Evolutionary conservation across 2,329 filamentous ascomycete genomes (phyloP), one percentile per base, ranked within the genome.

Genomic region (Pezicula radicicola): DNA sequence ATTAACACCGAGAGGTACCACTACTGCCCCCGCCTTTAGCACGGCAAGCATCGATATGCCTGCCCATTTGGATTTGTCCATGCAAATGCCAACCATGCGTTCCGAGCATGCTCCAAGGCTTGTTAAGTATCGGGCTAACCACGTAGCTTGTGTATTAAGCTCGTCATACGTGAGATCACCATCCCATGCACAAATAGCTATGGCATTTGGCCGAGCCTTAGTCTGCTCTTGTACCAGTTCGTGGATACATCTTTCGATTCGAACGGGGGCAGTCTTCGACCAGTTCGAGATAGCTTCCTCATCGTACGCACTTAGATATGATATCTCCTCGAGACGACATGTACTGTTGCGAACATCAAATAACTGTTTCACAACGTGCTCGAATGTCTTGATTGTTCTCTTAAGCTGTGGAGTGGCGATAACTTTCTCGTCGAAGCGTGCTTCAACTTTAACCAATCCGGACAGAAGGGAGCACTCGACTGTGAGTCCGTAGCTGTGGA

Each of bases 141-240:
- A 45, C 10, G 42, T 45, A 28, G 42, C 42, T 30, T 45, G 19
- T 45, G 21, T 45, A 28, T 45, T 3, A 12, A 45, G 42, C 9
- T 45, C 42, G 1, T 28, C n/a, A 30, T 45, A 45, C 10, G 42
- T 45, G 42, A 45, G 25, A n/a, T 45, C 25, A 18, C 42, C 42
- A 45, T 45, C 42, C 42, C 42, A 45, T n/a, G 42, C 42, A 28
- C 42, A 45, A 45, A 45, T 45, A 45, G 42, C 42, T 45, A 12
- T 45, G 6, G 42, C 19, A 30, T 30, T 45, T 45, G 19, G 42
- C 3, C 42, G 42, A 45, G 10, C 13, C 5, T 28, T 33, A 28
- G 42, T 8, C 9, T 45, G 42, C 21, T 45, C 42, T 45, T 45
- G 42, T 27, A 45, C 42, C 42, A 45, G n/a, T 3, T 45, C 42